Percentiles rank a stretch among this genome's conserved stretches.
These are phyloP conservation scores for Moesziomyces sp. DNA, from an alignment of 1,284 basidiomycete genomes.

Conservation along the genomic window DNA sequence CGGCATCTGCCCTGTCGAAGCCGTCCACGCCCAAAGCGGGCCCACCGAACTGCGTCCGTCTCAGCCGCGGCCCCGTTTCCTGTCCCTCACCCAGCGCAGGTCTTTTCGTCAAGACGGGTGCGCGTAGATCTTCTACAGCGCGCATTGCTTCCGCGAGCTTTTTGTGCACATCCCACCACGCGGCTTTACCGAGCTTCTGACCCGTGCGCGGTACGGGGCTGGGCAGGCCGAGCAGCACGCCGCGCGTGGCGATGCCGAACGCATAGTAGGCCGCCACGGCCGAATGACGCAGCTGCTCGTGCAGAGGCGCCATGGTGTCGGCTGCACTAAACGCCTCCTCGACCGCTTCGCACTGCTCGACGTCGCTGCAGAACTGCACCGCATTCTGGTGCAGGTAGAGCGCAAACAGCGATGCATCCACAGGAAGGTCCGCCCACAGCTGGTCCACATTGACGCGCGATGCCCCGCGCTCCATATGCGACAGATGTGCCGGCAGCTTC, in stretches of 20 bases:
- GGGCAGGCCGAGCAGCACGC: constrained; percentile 83
- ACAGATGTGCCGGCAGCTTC: constrained; percentile 72
- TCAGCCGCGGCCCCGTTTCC: constrained; percentile 1
- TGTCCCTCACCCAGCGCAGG: neutral
- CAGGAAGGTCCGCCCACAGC: constrained; percentile 85
- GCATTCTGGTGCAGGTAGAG: constrained; percentile 95
- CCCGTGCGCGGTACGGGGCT: constrained; percentile 78
- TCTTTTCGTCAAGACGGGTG: neutral
- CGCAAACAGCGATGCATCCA: constrained; percentile 87
- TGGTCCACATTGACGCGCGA: constrained; percentile 29
- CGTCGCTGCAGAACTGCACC: constrained; percentile 79
- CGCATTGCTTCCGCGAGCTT: constrained; percentile 64
- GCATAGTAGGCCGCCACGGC: constrained; percentile 80
- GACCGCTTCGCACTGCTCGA: constrained; percentile 80
- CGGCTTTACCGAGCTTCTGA: constrained; percentile 77
- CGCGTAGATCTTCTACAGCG: constrained; percentile 57
- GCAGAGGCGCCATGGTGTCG: constrained; percentile 74
- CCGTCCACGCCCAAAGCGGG: neutral
- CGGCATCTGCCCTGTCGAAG: constrained; percentile 21
- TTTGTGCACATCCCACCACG: constrained; percentile 70
- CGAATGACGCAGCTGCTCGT: constrained; percentile 74
- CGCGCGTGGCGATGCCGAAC: constrained; percentile 82
- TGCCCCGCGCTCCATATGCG: constrained; percentile 73
- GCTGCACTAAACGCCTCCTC: constrained; percentile 83
- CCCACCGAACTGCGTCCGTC: constrained; percentile 19